Base-by-base conservation (phyloP, 1,284 basidiomycete genomes). In the Ustilago curta region DNA sequence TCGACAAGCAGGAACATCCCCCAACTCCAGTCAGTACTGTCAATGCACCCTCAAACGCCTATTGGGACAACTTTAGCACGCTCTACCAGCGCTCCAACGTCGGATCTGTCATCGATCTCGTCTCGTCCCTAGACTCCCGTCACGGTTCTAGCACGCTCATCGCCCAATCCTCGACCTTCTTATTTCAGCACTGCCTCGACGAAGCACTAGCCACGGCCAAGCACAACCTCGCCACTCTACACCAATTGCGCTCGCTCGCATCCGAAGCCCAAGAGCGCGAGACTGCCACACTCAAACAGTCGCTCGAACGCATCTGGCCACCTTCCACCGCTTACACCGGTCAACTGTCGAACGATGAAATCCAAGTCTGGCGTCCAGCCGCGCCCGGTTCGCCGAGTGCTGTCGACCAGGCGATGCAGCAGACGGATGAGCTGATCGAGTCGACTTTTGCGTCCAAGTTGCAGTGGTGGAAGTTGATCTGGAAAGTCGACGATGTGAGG, bases 401-500 rank as follows among this genome's bases (percentile, higher is more conserved):
- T 2, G 70, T 69, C 12, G 64, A 63, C 23, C 56, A 65, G 32
- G 61, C 65, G 9, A 59, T 67, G 54, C 57, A 59, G 32, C 23
- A 66, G 55, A 66, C 76, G 7, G 62, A 55, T 40, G 49, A 63
- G 2, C 23, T 58, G 51, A 60, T 82, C 50, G 77, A 79, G 35
- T 43, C 52, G 4, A 76, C 80, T 4, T 70, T 83, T 16, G 62
- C 69, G 18, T 29, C 31, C 9, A 67, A 71, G 19, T 60, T 83
- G 60, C 70, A 81, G 43, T 83, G 81, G 81, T 83, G 80, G 80
- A 77, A 76, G 57, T 57, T 83, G 14, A 43, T 72, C 7, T 79
- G 80, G 76, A 80, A 78, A 51, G 73, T 81, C 8, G 81, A 83
- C 42, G 80, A 82, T 49, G 63, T 83, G 27, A 59, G 80, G 18